Percentiles rank a stretch among this genome's conserved stretches.
These are phyloP conservation scores for Sambucus nigra DNA, from an alignment of 129 eudicot genomes.

Conservation along the genomic window DNA sequence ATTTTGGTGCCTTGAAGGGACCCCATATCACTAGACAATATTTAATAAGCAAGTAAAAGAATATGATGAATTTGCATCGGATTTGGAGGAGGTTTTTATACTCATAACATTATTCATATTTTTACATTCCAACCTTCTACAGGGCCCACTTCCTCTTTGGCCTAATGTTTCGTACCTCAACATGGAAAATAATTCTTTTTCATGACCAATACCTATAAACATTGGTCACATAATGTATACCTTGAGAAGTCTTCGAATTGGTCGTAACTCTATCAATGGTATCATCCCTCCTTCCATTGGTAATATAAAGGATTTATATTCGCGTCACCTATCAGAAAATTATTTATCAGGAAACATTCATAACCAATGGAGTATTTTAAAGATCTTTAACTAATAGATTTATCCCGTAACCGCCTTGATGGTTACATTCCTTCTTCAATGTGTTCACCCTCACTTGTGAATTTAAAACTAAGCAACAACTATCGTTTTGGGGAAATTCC, in stretches of 20 bases:
- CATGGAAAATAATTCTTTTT: background rate
- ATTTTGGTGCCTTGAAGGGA: too few species aligned
- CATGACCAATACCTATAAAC: background rate
- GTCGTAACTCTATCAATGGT: conserved; percentile 7
- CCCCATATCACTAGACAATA: too few species aligned
- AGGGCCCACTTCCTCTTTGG: conserved; percentile 18
- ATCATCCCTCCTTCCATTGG: conserved; percentile 10
- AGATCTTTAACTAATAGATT: background rate
- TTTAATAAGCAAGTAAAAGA: too few species aligned
- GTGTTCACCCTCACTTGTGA: background rate
- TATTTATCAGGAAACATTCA: conserved; percentile 2
- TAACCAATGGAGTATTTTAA: background rate
- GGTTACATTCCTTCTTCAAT: background rate
- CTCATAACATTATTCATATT: too few species aligned
- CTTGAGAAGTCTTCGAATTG: background rate
- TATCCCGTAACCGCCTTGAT: background rate
- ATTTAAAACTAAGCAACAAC: background rate
- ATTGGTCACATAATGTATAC: background rate
- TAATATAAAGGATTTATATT: background rate
- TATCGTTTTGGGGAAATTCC: conserved; percentile 16
- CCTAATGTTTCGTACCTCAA: conserved; percentile 13
- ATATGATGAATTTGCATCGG: too few species aligned
- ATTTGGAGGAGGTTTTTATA: too few species aligned
- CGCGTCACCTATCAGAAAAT: conserved; percentile 3
- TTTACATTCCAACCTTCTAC: conserved; percentile 11